These are phyloP conservation scores for Pseudevernia furfuracea DNA, from an alignment of 495 filamentous ascomycete genomes.

Conservation along the genomic window DNA sequence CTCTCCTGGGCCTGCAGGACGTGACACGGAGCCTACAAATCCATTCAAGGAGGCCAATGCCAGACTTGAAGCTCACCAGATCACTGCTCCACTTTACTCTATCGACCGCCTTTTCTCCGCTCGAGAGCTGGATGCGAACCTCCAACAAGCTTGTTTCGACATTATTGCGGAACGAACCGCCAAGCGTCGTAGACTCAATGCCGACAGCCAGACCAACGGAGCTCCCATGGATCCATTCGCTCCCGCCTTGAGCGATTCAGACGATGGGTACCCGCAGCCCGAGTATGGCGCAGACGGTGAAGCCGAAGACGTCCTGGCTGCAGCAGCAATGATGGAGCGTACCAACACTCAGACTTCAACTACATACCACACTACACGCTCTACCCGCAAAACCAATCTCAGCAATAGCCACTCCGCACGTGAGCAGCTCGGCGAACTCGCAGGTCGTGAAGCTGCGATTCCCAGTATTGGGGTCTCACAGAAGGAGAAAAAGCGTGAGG, in stretches of 20 bases:
- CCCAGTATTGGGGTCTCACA: constrained; percentile 16
- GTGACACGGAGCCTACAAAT: constrained; percentile 30
- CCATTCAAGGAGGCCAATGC: constrained; percentile 25
- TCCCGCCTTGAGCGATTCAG: constrained; percentile 41
- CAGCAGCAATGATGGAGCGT: constrained; percentile 61
- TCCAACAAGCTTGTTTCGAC: constrained; percentile 62
- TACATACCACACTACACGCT: constrained; percentile 58
- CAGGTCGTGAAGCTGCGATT: constrained; percentile 22
- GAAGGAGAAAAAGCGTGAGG: constrained; percentile 21
- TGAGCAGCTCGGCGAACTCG: constrained; percentile 20
- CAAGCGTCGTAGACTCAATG: constrained; percentile 37
- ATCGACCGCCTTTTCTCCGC: constrained; percentile 90
- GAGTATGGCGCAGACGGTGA: constrained; percentile 35
- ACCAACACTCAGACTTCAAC: constrained; percentile 48
- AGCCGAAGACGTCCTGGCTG: constrained; percentile 38
- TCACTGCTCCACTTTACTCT: constrained; percentile 53
- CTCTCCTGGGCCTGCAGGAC: constrained; percentile 53
- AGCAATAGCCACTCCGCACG: constrained; percentile 13
- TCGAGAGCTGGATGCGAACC: constrained; percentile 74
- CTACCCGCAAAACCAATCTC: constrained; percentile 45
- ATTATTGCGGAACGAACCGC: constrained; percentile 44
- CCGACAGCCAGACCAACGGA: constrained; percentile 22
- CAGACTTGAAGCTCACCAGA: constrained; percentile 34
- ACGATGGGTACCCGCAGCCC: constrained; percentile 42
- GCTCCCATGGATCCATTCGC: constrained; percentile 37